Evolutionary conservation across 108 stramenopile genomes (phyloP), one percentile per base, ranked within the genome.

Genomic region (Epithemia pelagica): DNA sequence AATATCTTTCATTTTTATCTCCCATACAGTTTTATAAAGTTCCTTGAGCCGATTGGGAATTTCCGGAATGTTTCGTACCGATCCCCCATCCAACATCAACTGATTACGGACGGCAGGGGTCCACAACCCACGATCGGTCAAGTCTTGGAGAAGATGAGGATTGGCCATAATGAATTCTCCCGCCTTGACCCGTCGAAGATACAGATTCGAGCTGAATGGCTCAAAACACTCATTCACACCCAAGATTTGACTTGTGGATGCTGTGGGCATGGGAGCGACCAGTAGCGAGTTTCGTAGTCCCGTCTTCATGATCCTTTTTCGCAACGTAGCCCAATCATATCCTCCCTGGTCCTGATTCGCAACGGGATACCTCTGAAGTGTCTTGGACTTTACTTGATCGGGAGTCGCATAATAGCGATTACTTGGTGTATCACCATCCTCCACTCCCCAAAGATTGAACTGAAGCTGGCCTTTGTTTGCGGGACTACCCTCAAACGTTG

Each of bases 261-360:
- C 98, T 15, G 98, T 99, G 58, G 98, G 98, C 98, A 99, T 99
- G n/a, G 96, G 98, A 20, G 98, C 98, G 1, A 97, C 69, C 1
- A 97, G 76, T 28, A 99, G 78, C 2, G 96, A 97, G 72, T 97
- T 97, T 32, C 96, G 72, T n/a, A 97, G 64, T 21, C 98, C 98
- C 28, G 70, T 66, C 31, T 62, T 55, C 24, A 82, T 77, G 27
- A 99, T 89, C n/a, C 84, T 79, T 28, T 65, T 59, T 27, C 92
- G 78, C 18, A 99, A 77, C 5, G 58, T 67, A 10, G 75, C 82
- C 98, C 98, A 99, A 65, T 99, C 88, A 67, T 94, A 96, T 29
- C 92, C 86, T 0, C 71, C 29, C 1, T 57, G 68, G 28, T 73
- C 64, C 57, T 71, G 67, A 53, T 57, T 57, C 30, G 52, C 25